phyloP scores from a whole-genome alignment of 1,284 basidiomycete genomes.

The Entoloma clypeatum region DNA sequence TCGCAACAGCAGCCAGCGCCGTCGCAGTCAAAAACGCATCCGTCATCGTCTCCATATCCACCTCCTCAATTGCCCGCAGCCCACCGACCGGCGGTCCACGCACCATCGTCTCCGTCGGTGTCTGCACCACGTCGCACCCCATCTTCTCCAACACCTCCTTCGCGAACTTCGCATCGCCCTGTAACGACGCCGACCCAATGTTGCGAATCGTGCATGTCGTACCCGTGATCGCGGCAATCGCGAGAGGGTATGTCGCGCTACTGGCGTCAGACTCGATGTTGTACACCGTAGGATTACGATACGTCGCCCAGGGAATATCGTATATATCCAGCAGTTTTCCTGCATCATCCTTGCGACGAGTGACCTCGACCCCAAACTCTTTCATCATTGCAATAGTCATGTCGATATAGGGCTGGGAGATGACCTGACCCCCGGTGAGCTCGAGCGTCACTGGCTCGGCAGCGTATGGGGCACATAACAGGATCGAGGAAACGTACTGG shows the following conservation, averaged over 20 bases:
- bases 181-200: conserved; percentile 88
- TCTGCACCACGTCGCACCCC: conserved; percentile 92
- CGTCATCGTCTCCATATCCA: conserved; percentile 99
- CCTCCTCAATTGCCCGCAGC: conserved; percentile 79
- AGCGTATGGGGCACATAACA: conserved; percentile 96
- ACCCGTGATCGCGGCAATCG: conserved; percentile 95
- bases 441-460: conserved; percentile 79
- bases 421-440: conserved; percentile 90
- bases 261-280: conserved; percentile 95
- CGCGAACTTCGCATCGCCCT: conserved; percentile 96
- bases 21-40: conserved; percentile 97
- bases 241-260: conserved; percentile 95
- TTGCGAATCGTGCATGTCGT: conserved; percentile 91
- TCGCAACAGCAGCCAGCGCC: conserved; percentile 86
- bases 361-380: conserved; percentile 85
- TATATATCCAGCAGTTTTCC: conserved; percentile 79
- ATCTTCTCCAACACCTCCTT: conserved; percentile 91
- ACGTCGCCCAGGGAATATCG: conserved; percentile 80
- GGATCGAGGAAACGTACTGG: conserved; percentile 97
- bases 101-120: conserved; percentile 87
- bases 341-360: conserved; percentile 63
- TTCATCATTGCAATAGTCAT: conserved; percentile 99
- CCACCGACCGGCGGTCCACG: conserved; percentile 81
- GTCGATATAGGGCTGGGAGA: conserved; percentile 99
- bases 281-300: conserved; percentile 79